These are phyloP conservation scores for Salvia hispanica DNA, from an alignment of 257 asterid genomes.

Conservation along the genomic window DNA sequence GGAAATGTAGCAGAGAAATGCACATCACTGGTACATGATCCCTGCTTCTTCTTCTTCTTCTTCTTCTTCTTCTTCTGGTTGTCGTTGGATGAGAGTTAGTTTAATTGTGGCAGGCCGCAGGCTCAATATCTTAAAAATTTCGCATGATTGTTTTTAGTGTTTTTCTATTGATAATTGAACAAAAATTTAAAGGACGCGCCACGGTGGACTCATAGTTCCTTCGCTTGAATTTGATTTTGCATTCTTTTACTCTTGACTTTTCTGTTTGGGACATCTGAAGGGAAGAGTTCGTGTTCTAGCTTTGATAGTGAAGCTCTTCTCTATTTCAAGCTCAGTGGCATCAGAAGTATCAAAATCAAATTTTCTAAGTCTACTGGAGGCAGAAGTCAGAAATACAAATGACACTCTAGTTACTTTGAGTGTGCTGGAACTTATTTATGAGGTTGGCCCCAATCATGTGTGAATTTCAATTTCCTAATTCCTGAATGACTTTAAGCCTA, in stretches of 20 bases:
- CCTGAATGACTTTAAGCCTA: slow-evolving; percentile 2
- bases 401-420: slow-evolving; percentile 80
- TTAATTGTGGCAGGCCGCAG: background rate
- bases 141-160: background rate
- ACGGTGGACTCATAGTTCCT: background rate
- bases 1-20: slow-evolving; percentile 59
- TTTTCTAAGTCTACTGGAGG: slow-evolving; percentile 77
- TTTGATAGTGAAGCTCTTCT: slow-evolving; percentile 90
- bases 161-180: no score
- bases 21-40: slow-evolving; percentile 72
- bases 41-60: background rate
- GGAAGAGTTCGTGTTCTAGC: slow-evolving; percentile 87
- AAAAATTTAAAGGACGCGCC: no score
- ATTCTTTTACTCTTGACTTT: slow-evolving; percentile 31
- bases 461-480: slow-evolving; percentile 16
- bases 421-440: slow-evolving; percentile 83
- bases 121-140: background rate
- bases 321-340: slow-evolving; percentile 77
- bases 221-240: slow-evolving; percentile 20
- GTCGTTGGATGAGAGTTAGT: no score
- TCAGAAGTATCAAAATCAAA: slow-evolving; percentile 62
- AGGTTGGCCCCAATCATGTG: slow-evolving; percentile 54
- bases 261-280: slow-evolving; percentile 44
- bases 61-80: no score
- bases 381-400: slow-evolving; percentile 60